phyloP scores from a whole-genome alignment of 2,329 filamentous ascomycete genomes.

The Dothiorella sarmentorum region DNA sequence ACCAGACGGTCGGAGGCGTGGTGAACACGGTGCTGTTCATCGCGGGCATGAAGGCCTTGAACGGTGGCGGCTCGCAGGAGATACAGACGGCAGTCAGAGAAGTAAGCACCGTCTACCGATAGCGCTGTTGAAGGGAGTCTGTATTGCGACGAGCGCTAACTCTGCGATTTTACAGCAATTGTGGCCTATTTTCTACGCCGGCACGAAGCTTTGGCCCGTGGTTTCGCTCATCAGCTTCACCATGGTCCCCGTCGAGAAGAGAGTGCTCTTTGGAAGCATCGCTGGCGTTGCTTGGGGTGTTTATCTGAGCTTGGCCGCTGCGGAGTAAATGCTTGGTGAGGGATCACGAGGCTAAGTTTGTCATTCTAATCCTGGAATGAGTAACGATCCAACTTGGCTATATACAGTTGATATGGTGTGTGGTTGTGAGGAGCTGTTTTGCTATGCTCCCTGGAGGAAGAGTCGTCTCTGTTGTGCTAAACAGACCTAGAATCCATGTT shows the following conservation, averaged over 20 bases:
- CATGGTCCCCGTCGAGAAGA: conserved; percentile 65
- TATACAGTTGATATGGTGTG: too few relatives aligned
- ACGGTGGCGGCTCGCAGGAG: conserved; percentile 22
- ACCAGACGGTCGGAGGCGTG: conserved; percentile 64
- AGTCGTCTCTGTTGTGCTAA: too few relatives aligned
- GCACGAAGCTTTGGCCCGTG: conserved; percentile 69
- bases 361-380: too few relatives aligned
- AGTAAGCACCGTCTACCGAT: too few relatives aligned
- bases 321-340: background rate
- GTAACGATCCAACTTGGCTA: too few relatives aligned
- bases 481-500: too few relatives aligned
- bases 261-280: conserved; percentile 67
- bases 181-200: conserved; percentile 53
- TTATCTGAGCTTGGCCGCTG: conserved; percentile 49
- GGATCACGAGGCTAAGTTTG: too few relatives aligned
- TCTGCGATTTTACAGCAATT: conserved; percentile 50
- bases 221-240: conserved; percentile 70
- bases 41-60: conserved; percentile 53
- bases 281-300: conserved; percentile 73
- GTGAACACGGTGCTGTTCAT: conserved; percentile 65
- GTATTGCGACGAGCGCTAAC: background rate
- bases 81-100: conserved; percentile 21
- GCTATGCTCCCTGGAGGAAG: too few relatives aligned
- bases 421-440: too few relatives aligned
- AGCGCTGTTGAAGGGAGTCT: background rate